phyloP scores from a whole-genome alignment of 1,139 yeast species.

The Saccharomyces hybrid region DNA sequence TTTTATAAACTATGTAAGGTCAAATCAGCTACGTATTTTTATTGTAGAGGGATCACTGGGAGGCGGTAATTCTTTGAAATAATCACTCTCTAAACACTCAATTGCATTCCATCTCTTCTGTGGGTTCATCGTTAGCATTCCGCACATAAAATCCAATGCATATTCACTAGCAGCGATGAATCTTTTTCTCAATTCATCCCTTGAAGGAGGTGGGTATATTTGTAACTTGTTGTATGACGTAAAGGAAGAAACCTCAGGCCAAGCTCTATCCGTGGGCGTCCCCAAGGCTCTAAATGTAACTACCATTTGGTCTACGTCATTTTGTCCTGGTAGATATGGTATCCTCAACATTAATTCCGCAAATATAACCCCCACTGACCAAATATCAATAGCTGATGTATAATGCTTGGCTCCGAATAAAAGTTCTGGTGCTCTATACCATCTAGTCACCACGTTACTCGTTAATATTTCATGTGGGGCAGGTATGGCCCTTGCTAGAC shows the following conservation, averaged over 20 bases:
- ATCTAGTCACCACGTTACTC: slow-evolving; percentile 89
- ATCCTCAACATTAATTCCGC: slow-evolving; percentile 93
- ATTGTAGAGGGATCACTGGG: slow-evolving; percentile 58
- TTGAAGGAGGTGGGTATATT: slow-evolving; percentile 76
- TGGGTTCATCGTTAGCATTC: slow-evolving; percentile 76
- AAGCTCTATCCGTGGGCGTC: slow-evolving; percentile 82
- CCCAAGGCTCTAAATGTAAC: slow-evolving; percentile 92
- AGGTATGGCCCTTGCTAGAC: slow-evolving; percentile 80
- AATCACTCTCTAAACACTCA: slow-evolving; percentile 57
- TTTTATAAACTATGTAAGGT: slow-evolving; percentile 2
- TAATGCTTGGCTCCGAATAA: slow-evolving; percentile 84
- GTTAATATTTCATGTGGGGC: slow-evolving; percentile 75
- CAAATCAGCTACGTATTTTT: slow-evolving; percentile 11
- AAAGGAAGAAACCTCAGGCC: slow-evolving; percentile 84
- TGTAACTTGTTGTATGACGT: slow-evolving; percentile 67
- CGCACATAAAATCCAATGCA: slow-evolving; percentile 69
- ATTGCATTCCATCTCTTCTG: slow-evolving; percentile 59
- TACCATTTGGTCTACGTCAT: slow-evolving; percentile 81
- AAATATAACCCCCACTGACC: slow-evolving; percentile 95
- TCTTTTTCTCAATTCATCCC: slow-evolving; percentile 71
- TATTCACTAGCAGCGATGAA: slow-evolving; percentile 88
- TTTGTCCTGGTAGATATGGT: slow-evolving; percentile 89
- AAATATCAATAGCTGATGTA: slow-evolving; percentile 79
- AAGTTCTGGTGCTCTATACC: slow-evolving; percentile 95
- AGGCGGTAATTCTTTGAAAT: slow-evolving; percentile 65